phyloP scores from a whole-genome alignment of 306 rosid genomes.

The Nissolia schottii region DNA sequence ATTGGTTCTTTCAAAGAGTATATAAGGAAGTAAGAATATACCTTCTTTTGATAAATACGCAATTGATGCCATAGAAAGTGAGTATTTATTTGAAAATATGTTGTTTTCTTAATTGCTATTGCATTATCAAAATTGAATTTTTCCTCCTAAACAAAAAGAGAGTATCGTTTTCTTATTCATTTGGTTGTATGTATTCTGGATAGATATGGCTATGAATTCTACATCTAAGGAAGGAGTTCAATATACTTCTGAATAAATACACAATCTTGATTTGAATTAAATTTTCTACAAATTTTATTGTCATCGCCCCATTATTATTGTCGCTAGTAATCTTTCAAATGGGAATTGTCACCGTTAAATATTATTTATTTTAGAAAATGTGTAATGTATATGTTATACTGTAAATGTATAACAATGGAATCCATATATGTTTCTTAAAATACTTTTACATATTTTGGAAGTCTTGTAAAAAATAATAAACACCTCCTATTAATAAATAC shows the following conservation, averaged over 20 bases:
- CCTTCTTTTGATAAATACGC: not conserved
- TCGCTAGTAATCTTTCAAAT: too few species aligned
- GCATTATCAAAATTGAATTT: not conserved
- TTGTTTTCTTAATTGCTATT: not conserved
- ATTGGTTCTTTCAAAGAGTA: not conserved
- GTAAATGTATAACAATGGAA: not conserved
- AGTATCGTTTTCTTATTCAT: too few species aligned
- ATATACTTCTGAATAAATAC: not conserved
- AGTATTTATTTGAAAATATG: not conserved
- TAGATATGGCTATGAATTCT: not conserved
- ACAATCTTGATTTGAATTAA: not conserved
- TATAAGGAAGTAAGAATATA: not conserved
- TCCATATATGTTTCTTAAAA: too few species aligned
- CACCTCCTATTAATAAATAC: not conserved
- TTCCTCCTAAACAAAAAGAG: too few species aligned
- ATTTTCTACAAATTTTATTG: not conserved
- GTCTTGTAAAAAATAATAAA: too few species aligned
- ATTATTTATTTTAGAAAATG: not conserved
- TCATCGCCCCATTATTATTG: not conserved
- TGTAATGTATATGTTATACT: too few species aligned
- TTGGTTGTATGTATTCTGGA: not conserved
- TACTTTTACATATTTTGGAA: too few species aligned
- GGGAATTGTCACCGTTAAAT: too few species aligned
- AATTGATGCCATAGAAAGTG: not conserved
- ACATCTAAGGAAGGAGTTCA: not conserved